Conservation (phyloP, 1,284 basidiomycete species). For the Marasmius fiardii region DNA sequence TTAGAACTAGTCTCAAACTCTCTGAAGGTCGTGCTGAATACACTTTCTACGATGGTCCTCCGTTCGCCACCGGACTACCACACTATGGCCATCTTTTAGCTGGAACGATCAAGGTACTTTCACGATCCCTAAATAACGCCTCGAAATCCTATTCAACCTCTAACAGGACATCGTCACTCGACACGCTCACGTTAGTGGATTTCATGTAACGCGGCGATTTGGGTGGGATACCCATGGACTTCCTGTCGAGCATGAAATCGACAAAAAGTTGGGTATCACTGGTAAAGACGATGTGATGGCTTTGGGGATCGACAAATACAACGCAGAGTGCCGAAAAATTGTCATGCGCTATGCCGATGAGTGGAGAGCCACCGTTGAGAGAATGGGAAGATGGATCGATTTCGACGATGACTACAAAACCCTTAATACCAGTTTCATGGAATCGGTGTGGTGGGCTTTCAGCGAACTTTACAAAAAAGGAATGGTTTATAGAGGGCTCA, state of each 20-base stretch:
- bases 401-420: constrained; percentile 99
- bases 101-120: constrained; percentile 89
- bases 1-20: constrained; percentile 90
- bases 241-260: constrained; percentile 99
- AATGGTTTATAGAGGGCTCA: constrained; percentile 92
- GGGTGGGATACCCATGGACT: constrained; percentile 99
- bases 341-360: constrained; percentile 97
- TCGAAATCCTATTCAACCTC: constrained; percentile 3
- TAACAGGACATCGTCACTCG: constrained; percentile 91
- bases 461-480: constrained; percentile 88
- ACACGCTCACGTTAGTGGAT: constrained; percentile 91
- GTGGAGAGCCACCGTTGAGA: constrained; percentile 93
- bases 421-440: constrained; percentile 93
- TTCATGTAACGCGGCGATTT: constrained; percentile 93
- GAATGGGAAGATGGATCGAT: constrained; percentile 99
- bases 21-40: constrained; percentile 88
- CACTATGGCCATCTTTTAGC: constrained; percentile 93
- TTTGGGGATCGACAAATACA: constrained; percentile 98
- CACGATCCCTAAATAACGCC: neutral
- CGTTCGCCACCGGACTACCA: constrained; percentile 95
- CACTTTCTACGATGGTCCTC: constrained; percentile 97
- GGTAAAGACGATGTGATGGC: constrained; percentile 92
- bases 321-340: constrained; percentile 94
- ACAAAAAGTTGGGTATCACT: constrained; percentile 93
- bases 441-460: constrained; percentile 99